Percentiles rank a stretch among this genome's conserved stretches.
Conservation (phyloP, 495 filamentous ascomycete species). For the Penicillium angulare region DNA sequence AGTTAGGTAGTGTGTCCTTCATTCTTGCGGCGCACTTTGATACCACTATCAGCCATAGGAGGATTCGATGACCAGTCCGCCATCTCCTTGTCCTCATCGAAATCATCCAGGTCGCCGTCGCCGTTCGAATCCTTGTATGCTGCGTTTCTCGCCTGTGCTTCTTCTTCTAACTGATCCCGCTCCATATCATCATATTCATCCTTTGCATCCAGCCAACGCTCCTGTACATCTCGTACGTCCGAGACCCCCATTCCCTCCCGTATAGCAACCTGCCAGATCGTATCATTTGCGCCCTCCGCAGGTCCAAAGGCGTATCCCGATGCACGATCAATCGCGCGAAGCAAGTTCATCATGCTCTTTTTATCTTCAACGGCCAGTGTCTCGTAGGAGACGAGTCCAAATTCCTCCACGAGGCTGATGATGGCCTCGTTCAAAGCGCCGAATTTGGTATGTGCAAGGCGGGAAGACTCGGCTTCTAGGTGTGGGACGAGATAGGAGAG, state of each 20-base stretch:
- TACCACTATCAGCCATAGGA: slow-evolving; percentile 42
- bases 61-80: slow-evolving; percentile 32
- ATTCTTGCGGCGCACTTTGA: slow-evolving; percentile 45
- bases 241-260: slow-evolving; percentile 75
- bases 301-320: slow-evolving; percentile 91
- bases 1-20: slow-evolving; percentile 10
- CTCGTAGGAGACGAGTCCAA: slow-evolving; percentile 85
- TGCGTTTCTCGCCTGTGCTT: slow-evolving; percentile 41
- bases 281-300: slow-evolving; percentile 89
- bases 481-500: slow-evolving; percentile 78
- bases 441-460: slow-evolving; percentile 67
- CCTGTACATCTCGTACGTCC: slow-evolving; percentile 86
- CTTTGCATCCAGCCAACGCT: slow-evolving; percentile 88
- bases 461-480: slow-evolving; percentile 61
- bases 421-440: slow-evolving; percentile 81
- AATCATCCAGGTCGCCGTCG: slow-evolving; percentile 18
- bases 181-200: slow-evolving; percentile 86
- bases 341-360: slow-evolving; percentile 87
- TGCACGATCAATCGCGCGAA: slow-evolving; percentile 84
- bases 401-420: slow-evolving; percentile 80
- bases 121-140: slow-evolving; percentile 18
- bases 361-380: slow-evolving; percentile 95
- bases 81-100: slow-evolving; percentile 37
- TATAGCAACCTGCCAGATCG: slow-evolving; percentile 91
- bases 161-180: slow-evolving; percentile 65